phyloP scores from a whole-genome alignment of 2,329 filamentous ascomycete genomes.

The Penicillium sp. region DNA sequence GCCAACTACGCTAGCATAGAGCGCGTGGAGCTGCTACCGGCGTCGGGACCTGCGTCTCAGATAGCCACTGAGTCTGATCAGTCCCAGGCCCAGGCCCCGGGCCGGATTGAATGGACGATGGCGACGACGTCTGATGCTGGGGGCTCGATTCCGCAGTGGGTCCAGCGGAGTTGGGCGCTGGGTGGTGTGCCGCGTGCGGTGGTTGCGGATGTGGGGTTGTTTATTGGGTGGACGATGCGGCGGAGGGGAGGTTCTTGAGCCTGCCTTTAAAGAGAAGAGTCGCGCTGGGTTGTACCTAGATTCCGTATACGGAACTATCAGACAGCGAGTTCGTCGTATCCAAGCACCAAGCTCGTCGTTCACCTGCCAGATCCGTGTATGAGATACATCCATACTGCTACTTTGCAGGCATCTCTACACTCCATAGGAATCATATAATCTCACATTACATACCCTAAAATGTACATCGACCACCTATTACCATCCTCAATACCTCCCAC shows the following conservation, averaged over 20 bases:
- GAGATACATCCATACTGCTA: not conserved
- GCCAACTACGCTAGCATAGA: slow-evolving; percentile 42
- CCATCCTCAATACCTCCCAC: too few relatives aligned
- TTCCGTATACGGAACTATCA: not conserved
- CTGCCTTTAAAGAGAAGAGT: too few relatives aligned
- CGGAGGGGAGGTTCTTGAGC: slow-evolving; percentile 5
- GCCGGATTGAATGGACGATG: slow-evolving; percentile 39
- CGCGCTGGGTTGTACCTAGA: not conserved
- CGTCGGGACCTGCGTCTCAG: not conserved
- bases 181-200: slow-evolving; percentile 41
- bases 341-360: not conserved
- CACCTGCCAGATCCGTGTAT: not conserved
- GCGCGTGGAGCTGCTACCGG: slow-evolving; percentile 24
- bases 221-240: slow-evolving; percentile 36
- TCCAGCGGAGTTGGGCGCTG: slow-evolving; percentile 41
- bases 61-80: not conserved
- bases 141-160: slow-evolving; percentile 39
- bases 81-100: not conserved
- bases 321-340: not conserved
- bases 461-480: too few relatives aligned
- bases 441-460: too few relatives aligned
- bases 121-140: slow-evolving; percentile 41
- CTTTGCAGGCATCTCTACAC: not conserved
- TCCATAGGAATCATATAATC: too few relatives aligned
- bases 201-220: slow-evolving; percentile 43